Percentiles rank a stretch among this genome's conserved stretches.
These are phyloP conservation scores for Coprinopsis strossmayeri DNA, from an alignment of 768 basidiomycete species.

Conservation along the genomic window DNA sequence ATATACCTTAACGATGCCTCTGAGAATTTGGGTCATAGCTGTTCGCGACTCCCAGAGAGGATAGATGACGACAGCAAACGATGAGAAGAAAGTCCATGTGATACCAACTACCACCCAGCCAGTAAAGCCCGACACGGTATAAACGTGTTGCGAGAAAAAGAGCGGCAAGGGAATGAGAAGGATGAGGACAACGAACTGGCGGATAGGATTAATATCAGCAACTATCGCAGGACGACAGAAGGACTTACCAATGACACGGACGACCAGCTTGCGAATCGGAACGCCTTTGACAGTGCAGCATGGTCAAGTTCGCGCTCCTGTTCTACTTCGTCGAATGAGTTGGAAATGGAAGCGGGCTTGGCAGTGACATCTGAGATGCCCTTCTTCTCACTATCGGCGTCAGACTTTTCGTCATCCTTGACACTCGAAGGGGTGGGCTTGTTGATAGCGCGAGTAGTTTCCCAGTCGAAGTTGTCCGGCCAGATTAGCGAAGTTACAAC, in stretches of 20 bases:
- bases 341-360: constrained; percentile 24
- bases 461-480: constrained; percentile 83
- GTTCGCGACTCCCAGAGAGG: constrained; percentile 80
- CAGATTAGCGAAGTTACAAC: constrained; percentile 57
- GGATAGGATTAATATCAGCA: no score
- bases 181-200: constrained; percentile 61
- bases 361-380: constrained; percentile 14
- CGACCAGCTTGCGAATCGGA: constrained; percentile 73
- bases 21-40: constrained; percentile 51
- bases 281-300: constrained; percentile 61
- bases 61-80: constrained; percentile 72
- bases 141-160: constrained; percentile 77
- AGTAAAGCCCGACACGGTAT: constrained; percentile 53
- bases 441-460: constrained; percentile 75
- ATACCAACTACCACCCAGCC: constrained; percentile 82
- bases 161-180: constrained; percentile 79
- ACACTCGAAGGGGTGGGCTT: constrained; percentile 16
- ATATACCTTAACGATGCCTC: constrained; percentile 62
- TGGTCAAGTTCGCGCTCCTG: constrained; percentile 59
- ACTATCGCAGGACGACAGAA: neutral
- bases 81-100: constrained; percentile 76
- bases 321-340: constrained; percentile 29
- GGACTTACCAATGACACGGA: constrained; percentile 56
- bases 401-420: constrained; percentile 21
- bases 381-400: constrained; percentile 35